Evolutionary conservation across 1,284 basidiomycete genomes (phyloP), one percentile per base, ranked within the genome.

Genomic region (Pseudozyma thailandica): DNA sequence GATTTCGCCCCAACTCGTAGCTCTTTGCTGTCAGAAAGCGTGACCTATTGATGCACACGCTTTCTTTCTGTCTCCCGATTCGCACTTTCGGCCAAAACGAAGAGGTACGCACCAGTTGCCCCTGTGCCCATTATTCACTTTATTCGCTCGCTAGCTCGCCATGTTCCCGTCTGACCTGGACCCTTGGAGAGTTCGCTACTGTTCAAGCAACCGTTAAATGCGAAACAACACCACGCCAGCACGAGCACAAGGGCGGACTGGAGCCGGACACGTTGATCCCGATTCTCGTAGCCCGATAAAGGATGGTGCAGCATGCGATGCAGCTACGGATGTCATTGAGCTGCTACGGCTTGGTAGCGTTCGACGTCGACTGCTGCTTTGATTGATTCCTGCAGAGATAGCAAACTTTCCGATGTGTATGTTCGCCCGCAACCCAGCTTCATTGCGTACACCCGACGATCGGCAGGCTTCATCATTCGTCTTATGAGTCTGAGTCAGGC

Each of bases 171-270:
- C 27, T 45, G 51, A 38, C n/a, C 30, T 52, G 46, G 39, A 42
- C 39, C 27, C 39, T 55, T 31, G n/a, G n/a, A n/a, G n/a, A n/a
- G n/a, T 2, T 12, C 13, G n/a, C 27, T 30, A 30, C 20, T 12
- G 18, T 12, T 12, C 8, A 9, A 41, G 39, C 39, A 30, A 23
- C 48, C 47, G 33, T 46, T 49, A 56, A 49, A 56, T 23, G 54
- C 54, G 52, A 54, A 54, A 35, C 18, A 18, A 51, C 28, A 23
- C 21, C 18, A 5, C 21, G 2, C 15, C n/a, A 6, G 15, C 8
- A 35, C 15, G n/a, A 9, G 33, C 33, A 16, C 8, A 35, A 12
- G 30, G 30, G 23, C 27, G 18, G 9, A 48, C 37, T 28, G 23
- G 20, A 18, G n/a, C n/a, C n/a, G n/a, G 21, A 27, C 21, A 10